These are phyloP conservation scores for Aspergillus sp. DNA, from an alignment of 2,329 filamentous ascomycete species.

Conservation along the genomic window DNA sequence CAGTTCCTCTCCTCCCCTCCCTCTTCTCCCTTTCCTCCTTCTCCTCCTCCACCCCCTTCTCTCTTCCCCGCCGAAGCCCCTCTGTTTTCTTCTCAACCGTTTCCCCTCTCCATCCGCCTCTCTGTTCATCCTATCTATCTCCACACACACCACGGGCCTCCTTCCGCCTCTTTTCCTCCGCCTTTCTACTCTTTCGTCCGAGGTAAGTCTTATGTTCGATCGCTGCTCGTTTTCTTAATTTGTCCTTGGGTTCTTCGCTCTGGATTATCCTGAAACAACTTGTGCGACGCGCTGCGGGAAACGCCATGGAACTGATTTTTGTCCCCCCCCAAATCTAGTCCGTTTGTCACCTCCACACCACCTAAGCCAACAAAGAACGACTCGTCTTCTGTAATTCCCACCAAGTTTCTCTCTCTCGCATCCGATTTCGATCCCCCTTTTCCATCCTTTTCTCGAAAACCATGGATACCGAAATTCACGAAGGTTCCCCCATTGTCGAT, in stretches of 20 bases:
- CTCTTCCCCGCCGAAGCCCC: slow-evolving; percentile 14
- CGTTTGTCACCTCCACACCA: not conserved
- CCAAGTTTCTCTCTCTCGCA: not conserved
- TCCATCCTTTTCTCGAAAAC: not conserved
- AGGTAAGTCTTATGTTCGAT: not conserved
- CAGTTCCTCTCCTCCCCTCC: slow-evolving; percentile 15
- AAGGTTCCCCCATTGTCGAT: slow-evolving; percentile 53
- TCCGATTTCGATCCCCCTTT: no score
- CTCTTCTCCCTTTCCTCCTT: slow-evolving; percentile 7
- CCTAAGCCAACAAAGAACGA: not conserved
- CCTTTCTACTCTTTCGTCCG: not conserved
- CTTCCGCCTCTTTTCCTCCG: slow-evolving; percentile 15
- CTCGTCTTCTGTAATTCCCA: slow-evolving; percentile 3
- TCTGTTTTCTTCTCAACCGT: slow-evolving; percentile 11
- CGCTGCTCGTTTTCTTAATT: slow-evolving; percentile 1
- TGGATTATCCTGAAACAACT: not conserved
- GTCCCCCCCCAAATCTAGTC: not conserved
- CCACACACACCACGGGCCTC: not conserved
- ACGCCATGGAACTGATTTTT: not conserved
- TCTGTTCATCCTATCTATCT: slow-evolving; percentile 7
- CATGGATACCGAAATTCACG: slow-evolving; percentile 60
- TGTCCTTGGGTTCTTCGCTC: not conserved
- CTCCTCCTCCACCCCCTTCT: slow-evolving; percentile 8
- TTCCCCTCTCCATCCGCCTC: slow-evolving; percentile 10
- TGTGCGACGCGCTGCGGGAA: not conserved